A percentile compares a stretch with the other conserved stretches of the same genome.
Evolutionary conservation across 2,329 filamentous ascomycete genomes (phyloP).

Genomic region (Fusarium multiceps): DNA sequence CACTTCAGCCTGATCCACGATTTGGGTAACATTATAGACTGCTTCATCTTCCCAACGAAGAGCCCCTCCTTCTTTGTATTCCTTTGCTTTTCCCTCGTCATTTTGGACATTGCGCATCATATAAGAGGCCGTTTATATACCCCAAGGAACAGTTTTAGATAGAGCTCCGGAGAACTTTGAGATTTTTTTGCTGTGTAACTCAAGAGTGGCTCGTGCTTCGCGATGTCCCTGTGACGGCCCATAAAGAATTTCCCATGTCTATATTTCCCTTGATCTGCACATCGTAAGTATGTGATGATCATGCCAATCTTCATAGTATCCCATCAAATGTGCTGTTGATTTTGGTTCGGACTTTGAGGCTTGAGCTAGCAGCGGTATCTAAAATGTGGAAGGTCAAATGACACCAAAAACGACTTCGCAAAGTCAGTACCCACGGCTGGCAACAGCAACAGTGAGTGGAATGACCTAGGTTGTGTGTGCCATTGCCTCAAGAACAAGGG

Average conservation of each 20-base stretch:
- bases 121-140: conserved; percentile 41
- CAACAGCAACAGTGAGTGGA: conserved; percentile 36
- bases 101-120: conserved; percentile 21
- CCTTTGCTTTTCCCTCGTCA: conserved; percentile 13
- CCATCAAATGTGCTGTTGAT: background rate
- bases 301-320: background rate
- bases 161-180: conserved; percentile 21
- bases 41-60: conserved; percentile 51
- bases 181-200: background rate
- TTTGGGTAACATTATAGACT: conserved; percentile 46
- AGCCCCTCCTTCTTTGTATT: conserved; percentile 40
- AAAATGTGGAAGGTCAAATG: conserved; percentile 41
- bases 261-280: background rate
- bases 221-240: background rate
- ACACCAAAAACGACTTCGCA: conserved; percentile 32
- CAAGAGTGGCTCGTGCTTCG: background rate
- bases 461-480: conserved; percentile 25
- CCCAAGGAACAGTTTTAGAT: conserved; percentile 30
- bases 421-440: conserved; percentile 40
- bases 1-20: conserved; percentile 6
- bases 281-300: background rate
- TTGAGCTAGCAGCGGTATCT: background rate
- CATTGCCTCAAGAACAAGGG: conserved; percentile 26
- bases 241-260: background rate
- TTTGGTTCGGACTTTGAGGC: background rate